Percentiles rank a stretch among this genome's conserved stretches.
phyloP scores from a whole-genome alignment of 2,329 filamentous ascomycete genomes.

The Cryphonectria radicalis region DNA sequence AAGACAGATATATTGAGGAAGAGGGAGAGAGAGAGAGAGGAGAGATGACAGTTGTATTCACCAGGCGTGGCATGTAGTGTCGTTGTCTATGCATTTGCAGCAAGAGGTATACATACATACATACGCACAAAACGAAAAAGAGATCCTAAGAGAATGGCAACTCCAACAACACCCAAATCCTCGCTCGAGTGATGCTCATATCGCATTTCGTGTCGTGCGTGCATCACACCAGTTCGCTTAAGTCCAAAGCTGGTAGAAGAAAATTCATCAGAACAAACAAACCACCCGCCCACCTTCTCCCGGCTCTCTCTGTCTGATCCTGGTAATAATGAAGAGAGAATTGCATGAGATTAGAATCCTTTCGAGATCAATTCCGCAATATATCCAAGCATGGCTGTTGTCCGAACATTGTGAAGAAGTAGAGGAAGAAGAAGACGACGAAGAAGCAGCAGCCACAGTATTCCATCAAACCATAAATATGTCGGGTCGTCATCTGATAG shows the following conservation, averaged over 20 bases:
- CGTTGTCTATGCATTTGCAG: neutral
- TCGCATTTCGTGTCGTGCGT: slow-evolving; percentile 13
- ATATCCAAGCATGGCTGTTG: neutral
- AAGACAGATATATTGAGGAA: neutral
- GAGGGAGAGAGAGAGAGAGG: neutral
- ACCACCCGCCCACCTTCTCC: neutral
- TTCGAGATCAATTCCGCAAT: neutral
- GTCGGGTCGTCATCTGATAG: neutral
- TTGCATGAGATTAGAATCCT: neutral
- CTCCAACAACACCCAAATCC: neutral
- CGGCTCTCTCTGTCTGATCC: neutral
- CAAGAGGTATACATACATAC: slow-evolving; percentile 3
- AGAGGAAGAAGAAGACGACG: neutral
- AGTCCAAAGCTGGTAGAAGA: neutral
- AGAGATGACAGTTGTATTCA: neutral
- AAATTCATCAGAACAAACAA: neutral
- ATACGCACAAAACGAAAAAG: neutral
- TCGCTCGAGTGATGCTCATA: neutral
- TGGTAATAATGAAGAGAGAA: neutral
- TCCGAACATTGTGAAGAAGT: neutral
- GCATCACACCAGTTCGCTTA: neutral
- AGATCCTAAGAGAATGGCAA: neutral
- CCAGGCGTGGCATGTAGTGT: neutral
- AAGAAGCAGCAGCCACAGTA: neutral
- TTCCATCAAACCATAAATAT: slow-evolving; percentile 5